Evolutionary conservation across 129 eudicot species (phyloP).

Genomic region (Escallonia rubra): DNA sequence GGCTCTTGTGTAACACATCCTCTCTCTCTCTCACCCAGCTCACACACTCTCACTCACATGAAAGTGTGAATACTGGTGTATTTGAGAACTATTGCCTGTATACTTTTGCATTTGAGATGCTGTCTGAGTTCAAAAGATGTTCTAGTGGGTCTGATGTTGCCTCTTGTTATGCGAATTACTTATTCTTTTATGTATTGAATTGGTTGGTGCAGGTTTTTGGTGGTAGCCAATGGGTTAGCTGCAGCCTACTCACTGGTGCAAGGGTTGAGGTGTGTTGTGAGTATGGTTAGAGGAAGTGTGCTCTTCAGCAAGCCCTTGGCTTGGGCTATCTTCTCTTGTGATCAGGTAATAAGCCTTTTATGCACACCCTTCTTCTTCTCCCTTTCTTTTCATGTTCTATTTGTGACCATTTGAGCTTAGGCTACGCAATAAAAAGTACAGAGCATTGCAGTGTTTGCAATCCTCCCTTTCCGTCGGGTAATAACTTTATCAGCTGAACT

Average conservation of each 20-base stretch:
- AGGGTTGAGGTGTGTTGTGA: constrained; percentile 59
- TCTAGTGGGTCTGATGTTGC: not conserved
- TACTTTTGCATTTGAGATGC: no score
- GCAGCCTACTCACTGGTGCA: constrained; percentile 82
- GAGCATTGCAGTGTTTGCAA: no score
- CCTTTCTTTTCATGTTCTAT: no score
- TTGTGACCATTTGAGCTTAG: no score
- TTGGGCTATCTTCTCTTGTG: constrained; percentile 85
- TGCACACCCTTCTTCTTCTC: no score
- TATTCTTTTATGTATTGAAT: not conserved
- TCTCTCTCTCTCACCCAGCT: not conserved
- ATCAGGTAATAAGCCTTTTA: constrained; percentile 44
- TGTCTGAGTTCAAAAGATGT: no score
- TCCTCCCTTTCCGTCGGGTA: no score
- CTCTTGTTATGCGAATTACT: not conserved
- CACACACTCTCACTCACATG: not conserved
- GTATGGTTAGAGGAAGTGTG: constrained; percentile 68
- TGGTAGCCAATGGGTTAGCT: constrained; percentile 68
- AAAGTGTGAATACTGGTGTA: no score
- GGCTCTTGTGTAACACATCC: constrained; percentile 53
- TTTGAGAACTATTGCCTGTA: no score
- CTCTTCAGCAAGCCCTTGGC: constrained; percentile 86
- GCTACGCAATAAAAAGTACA: no score
- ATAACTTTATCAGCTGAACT: no score
- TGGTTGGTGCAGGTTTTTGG: constrained; percentile 53